Percentiles rank a stretch among this genome's conserved stretches.
Evolutionary conservation across 148 eudicot genomes (phyloP).

Genomic region (Chenopodium quinoa): DNA sequence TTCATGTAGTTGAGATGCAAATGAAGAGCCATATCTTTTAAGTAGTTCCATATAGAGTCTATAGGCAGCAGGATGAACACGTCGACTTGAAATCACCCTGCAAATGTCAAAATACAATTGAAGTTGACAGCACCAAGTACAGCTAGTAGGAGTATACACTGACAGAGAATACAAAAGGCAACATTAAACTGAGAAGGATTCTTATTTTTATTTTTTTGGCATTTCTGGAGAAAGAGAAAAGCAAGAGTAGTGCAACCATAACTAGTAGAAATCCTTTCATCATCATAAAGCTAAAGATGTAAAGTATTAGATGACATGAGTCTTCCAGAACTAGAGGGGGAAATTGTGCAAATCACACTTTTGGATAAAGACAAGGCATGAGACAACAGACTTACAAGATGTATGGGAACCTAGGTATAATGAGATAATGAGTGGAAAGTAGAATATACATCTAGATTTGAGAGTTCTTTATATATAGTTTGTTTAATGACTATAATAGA

Average conservation of each 20-base stretch:
- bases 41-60: conserved; percentile 86
- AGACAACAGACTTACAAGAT: background rate
- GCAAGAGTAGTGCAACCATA: background rate
- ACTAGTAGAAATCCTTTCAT: background rate
- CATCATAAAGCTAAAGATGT: background rate
- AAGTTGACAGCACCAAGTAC: background rate
- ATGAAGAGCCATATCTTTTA: conserved; percentile 64
- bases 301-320: background rate
- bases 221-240: background rate
- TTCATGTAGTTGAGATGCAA: conserved; percentile 52
- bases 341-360: background rate
- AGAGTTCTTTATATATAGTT: too few relatives aligned
- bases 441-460: too few relatives aligned
- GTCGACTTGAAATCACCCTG: conserved; percentile 73
- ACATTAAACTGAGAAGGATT: background rate
- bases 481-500: too few relatives aligned
- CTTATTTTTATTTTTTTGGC: too few relatives aligned
- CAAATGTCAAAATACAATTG: conserved; percentile 20
- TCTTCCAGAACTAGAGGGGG: background rate
- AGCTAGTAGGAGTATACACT: background rate
- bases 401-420: too few relatives aligned
- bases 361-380: background rate
- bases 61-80: conserved; percentile 62
- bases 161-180: background rate
- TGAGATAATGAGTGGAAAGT: too few relatives aligned